These are phyloP conservation scores for Phellopilus nigrolimitatus DNA, from an alignment of 1,284 basidiomycete species.

Conservation along the genomic window DNA sequence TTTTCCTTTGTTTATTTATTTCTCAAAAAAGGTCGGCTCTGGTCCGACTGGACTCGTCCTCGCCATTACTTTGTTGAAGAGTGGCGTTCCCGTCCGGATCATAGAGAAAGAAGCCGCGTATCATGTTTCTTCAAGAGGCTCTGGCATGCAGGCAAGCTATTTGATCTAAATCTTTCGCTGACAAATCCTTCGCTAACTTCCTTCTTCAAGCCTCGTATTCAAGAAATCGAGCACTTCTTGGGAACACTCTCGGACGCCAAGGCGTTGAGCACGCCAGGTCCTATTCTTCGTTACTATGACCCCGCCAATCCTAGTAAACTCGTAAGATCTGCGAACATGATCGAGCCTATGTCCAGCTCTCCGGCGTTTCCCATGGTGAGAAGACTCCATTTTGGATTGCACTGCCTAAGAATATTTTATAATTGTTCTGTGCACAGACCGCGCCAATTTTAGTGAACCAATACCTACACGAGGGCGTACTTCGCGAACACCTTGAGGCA, in stretches of 20 bases:
- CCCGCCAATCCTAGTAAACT: background rate
- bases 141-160: slow-evolving; percentile 4
- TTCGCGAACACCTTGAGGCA: slow-evolving; percentile 15
- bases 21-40: slow-evolving; percentile 13
- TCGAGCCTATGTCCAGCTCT: slow-evolving; percentile 1
- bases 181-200: too few species aligned
- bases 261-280: background rate
- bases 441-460: slow-evolving; percentile 8
- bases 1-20: slow-evolving; percentile 38
- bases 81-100: slow-evolving; percentile 16
- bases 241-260: slow-evolving; percentile 8
- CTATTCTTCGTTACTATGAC: slow-evolving; percentile 11
- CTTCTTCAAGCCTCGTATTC: slow-evolving; percentile 15
- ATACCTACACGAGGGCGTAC: slow-evolving; percentile 12
- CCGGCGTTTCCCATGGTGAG: slow-evolving; percentile 17
- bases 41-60: slow-evolving; percentile 16
- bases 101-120: slow-evolving; percentile 15
- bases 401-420: too few species aligned
- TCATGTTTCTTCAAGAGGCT: slow-evolving; percentile 1
- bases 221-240: slow-evolving; percentile 18
- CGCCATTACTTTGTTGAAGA: slow-evolving; percentile 18
- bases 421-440: background rate
- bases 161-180: background rate
- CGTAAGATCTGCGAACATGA: background rate
- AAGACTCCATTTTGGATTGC: background rate